Conservation (phyloP, 257 asterid species). For the Osmanthus fragrans region DNA sequence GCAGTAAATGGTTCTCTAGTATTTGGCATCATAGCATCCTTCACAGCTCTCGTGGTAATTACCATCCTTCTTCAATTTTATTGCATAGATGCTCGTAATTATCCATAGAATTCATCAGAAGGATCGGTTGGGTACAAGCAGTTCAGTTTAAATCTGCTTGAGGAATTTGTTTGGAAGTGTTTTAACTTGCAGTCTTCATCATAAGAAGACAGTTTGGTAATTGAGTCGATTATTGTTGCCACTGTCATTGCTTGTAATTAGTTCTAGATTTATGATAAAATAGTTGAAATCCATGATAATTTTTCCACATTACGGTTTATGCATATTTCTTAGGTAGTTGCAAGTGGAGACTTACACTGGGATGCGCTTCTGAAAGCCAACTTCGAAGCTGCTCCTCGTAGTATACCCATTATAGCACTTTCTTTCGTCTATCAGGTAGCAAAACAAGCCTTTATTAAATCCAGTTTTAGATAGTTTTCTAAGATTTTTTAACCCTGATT, state of each 20-base stretch:
- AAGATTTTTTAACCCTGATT: background rate
- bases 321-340: slow-evolving; percentile 52
- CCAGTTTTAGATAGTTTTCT: background rate
- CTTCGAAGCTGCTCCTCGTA: slow-evolving; percentile 81
- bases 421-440: slow-evolving; percentile 94
- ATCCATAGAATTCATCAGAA: background rate
- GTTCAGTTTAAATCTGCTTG: no score
- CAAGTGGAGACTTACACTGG: slow-evolving; percentile 88
- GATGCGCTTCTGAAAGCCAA: slow-evolving; percentile 77
- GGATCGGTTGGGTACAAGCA: no score
- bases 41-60: slow-evolving; percentile 84
- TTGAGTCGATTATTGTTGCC: background rate
- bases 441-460: background rate
- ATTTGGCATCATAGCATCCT: slow-evolving; percentile 63
- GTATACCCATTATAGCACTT: slow-evolving; percentile 92
- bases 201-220: background rate
- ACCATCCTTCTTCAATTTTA: background rate
- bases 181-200: background rate
- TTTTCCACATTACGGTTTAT: background rate
- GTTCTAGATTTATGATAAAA: no score
- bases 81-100: background rate
- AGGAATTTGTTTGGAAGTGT: no score
- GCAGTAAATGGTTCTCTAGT: slow-evolving; percentile 83
- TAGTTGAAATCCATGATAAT: background rate
- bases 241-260: no score